Conservation (phyloP, 1,139 yeast species). For the Pichia sp. region DNA sequence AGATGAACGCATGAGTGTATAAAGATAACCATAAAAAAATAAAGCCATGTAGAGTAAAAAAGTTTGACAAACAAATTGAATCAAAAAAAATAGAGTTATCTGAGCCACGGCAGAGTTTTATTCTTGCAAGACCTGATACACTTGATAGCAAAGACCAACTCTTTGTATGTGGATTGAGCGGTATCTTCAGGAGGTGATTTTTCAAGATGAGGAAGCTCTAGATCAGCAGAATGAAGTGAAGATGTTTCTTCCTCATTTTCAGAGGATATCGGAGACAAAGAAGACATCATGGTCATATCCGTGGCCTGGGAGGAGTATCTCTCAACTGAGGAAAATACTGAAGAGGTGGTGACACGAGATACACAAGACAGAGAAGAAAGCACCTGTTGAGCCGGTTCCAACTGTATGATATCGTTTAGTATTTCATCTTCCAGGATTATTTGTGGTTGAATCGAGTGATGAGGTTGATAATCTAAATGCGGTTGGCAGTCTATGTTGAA, state of each 20-base stretch:
- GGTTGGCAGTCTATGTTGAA: conserved; percentile 8
- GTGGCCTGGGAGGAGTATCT: conserved; percentile 10
- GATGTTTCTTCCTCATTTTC: conserved; percentile 6
- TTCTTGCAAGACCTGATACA: conserved; percentile 27
- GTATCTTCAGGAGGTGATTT: conserved; percentile 4
- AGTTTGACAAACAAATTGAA: background rate
- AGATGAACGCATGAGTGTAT: background rate
- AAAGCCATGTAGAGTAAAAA: background rate
- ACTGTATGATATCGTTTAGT: conserved; percentile 13
- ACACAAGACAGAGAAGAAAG: conserved; percentile 10
- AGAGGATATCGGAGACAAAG: conserved; percentile 14
- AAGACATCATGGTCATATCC: conserved; percentile 8
- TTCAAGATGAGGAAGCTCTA: conserved; percentile 5
- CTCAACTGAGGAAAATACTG: conserved; percentile 17
- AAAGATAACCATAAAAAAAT: background rate
- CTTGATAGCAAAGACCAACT: conserved; percentile 26
- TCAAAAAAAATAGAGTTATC: background rate
- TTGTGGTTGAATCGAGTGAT: conserved; percentile 12
- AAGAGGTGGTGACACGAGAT: conserved; percentile 13
- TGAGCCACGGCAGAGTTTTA: conserved; percentile 15
- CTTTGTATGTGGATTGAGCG: conserved; percentile 21
- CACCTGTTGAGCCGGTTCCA: conserved; percentile 17
- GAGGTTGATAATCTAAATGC: conserved; percentile 12
- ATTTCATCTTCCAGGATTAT: conserved; percentile 16
- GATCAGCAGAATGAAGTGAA: background rate